phyloP scores from a whole-genome alignment of 441 rosid species.

The Pelargonium myrrhifolium region DNA sequence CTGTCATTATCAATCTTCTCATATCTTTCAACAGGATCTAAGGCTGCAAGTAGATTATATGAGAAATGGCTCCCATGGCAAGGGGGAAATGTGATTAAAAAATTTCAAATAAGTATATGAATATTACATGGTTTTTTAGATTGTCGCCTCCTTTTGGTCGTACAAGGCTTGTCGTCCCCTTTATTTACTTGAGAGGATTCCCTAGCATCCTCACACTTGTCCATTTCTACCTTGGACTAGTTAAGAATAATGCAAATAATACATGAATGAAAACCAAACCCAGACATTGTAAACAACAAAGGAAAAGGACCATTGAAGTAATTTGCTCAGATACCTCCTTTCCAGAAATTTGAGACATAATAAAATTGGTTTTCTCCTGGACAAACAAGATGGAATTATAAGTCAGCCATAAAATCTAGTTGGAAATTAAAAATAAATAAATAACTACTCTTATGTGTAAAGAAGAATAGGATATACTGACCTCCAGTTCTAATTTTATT shows the following conservation, averaged over 20 bases:
- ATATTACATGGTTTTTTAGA: conserved; percentile 32
- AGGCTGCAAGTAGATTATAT: conserved; percentile 24
- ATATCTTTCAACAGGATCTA: conserved; percentile 24
- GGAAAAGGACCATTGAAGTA: neutral
- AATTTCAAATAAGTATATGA: conserved; percentile 13
- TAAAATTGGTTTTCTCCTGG: conserved; percentile 19
- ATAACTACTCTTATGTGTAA: conserved; percentile 9
- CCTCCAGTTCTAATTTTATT: conserved; percentile 34
- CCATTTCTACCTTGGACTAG: conserved; percentile 24
- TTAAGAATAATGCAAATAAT: conserved; percentile 18
- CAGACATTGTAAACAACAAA: neutral
- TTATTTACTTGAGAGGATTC: conserved; percentile 18
- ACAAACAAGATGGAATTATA: neutral
- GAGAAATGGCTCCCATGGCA: conserved; percentile 6
- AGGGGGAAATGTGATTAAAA: neutral
- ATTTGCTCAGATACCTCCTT: conserved; percentile 21
- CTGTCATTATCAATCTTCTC: conserved; percentile 26
- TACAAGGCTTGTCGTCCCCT: conserved; percentile 20
- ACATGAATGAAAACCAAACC: neutral
- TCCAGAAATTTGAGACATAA: conserved; percentile 10
- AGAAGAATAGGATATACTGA: conserved; percentile 14
- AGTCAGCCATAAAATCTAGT: conserved; percentile 5
- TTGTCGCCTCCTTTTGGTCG: conserved; percentile 22
- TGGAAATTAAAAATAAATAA: neutral
- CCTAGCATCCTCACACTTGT: conserved; percentile 14